Evolutionary conservation across 2,329 filamentous ascomycete species (phyloP).

Genomic region (Juglanconis sp.): DNA sequence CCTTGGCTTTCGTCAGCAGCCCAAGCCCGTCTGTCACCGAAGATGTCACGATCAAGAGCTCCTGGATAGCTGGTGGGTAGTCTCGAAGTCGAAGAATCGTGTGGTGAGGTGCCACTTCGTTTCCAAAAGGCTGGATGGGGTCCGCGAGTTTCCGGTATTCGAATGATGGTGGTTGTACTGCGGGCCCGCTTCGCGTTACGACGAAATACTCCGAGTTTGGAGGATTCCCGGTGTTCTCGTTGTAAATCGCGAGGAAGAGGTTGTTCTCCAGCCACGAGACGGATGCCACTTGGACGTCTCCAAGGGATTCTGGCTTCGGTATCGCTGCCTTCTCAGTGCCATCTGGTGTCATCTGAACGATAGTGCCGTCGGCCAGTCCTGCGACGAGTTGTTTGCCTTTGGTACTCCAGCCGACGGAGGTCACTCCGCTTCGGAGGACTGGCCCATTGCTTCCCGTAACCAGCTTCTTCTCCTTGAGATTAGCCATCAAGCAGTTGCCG

Average conservation of each 20-base stretch:
- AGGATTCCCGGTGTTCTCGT: conserved; percentile 55
- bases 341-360: conserved; percentile 78
- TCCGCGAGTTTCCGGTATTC: conserved; percentile 72
- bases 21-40: conserved; percentile 78
- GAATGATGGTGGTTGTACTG: conserved; percentile 48
- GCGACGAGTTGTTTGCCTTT: conserved; percentile 91
- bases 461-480: conserved; percentile 66
- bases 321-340: conserved; percentile 76
- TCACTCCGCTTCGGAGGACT: conserved; percentile 70
- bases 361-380: conserved; percentile 76
- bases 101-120: conserved; percentile 68
- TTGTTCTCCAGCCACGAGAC: conserved; percentile 87
- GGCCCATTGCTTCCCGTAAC: conserved; percentile 56
- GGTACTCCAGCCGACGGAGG: conserved; percentile 85
- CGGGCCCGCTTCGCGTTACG: conserved; percentile 64
- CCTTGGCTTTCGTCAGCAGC: conserved; percentile 70
- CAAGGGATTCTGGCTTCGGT: conserved; percentile 68
- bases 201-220: conserved; percentile 74
- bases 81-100: conserved; percentile 73
- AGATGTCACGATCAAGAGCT: conserved; percentile 78
- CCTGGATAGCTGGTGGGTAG: conserved; percentile 76
- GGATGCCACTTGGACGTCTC: conserved; percentile 70
- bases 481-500: conserved; percentile 80
- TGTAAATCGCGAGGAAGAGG: conserved; percentile 78
- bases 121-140: conserved; percentile 69